These are phyloP conservation scores for Aspergillus fumigatus DNA, from an alignment of 2,329 filamentous ascomycete genomes.

Conservation along the genomic window DNA sequence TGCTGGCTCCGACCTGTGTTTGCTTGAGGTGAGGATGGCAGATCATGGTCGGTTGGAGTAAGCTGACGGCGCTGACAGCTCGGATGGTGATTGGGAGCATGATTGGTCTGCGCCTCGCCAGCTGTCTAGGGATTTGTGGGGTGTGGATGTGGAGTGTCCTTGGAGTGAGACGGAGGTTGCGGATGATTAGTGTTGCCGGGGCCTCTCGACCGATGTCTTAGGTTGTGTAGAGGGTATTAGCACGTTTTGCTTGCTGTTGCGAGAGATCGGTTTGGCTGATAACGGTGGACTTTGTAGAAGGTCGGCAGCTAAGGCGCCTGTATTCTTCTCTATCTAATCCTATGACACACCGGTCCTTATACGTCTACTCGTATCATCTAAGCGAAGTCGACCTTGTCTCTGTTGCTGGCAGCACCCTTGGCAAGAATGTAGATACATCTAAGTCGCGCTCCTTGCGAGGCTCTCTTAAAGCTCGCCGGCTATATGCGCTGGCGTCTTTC, in stretches of 20 bases:
- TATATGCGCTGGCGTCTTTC: neutral
- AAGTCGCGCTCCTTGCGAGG: neutral
- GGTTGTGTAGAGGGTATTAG: neutral
- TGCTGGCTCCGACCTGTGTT: slow-evolving; percentile 11
- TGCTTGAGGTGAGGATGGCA: neutral
- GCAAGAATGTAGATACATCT: neutral
- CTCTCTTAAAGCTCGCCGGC: neutral
- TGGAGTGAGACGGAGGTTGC: neutral
- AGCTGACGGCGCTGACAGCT: neutral
- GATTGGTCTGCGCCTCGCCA: neutral
- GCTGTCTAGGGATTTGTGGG: neutral
- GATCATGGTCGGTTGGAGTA: neutral
- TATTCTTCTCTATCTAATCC: no score
- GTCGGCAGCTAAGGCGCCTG: no score
- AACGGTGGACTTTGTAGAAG: no score
- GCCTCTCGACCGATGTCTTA: neutral
- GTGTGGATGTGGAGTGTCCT: neutral
- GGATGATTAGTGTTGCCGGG: neutral
- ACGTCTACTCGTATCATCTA: no score
- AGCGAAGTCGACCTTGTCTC: neutral
- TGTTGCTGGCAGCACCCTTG: neutral
- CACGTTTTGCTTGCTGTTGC: neutral
- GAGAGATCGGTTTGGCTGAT: no score
- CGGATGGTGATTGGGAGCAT: neutral
- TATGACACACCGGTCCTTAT: no score